Base-by-base conservation (phyloP, 176 grass and related monocot genomes). In the Ensete ventricosum region DNA sequence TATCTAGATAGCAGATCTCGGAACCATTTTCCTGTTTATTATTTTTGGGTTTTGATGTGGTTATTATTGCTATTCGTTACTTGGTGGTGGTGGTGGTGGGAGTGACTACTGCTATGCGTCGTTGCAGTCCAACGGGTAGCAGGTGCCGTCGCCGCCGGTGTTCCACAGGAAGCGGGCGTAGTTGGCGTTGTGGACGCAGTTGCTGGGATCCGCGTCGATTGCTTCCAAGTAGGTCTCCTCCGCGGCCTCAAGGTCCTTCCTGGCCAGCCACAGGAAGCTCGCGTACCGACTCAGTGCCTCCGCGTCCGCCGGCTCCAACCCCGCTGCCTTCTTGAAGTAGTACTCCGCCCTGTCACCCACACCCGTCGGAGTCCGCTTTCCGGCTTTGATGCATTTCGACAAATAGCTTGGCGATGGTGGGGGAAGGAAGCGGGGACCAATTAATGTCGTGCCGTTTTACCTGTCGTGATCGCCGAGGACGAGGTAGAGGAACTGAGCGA, bases 161-260 rank as follows among this genome's bases (percentile, higher is more conserved):
- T 19, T 73, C 71, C 71, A 73, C 50, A 73, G 52, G 71, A 73
- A 73, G 19, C 54, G 71, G 7, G 71, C 71, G 71, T 73, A 73
- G 71, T 54, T 73, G 50, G 71, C 71, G 2, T 50, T 23, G 12
- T 73, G 71, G 71, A 17, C 51, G 21, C 17, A 55, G 22, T 73
- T 73, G 21, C 71, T 19, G 19, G 71, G 71, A 16, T 53, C 52
- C 11, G 71, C 71, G 12, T 50, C 71, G 3, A 73, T 73, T 21
- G 71, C 71, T 14, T 73, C 71, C 52, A 73, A 73, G 52, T 26
- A 73, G 11, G n/a, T 54, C 50, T 73, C 71, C 71, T 73, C 71
- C n/a, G 71, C 71, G 9, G 71, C 71, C 21, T 9, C 52, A 19
- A 73, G 50, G 52, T 73, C 71, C 21, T 54, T 23, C 51, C 52